phyloP scores from a whole-genome alignment of 73 alveolate species.

The Stentor coeruleus region DNA sequence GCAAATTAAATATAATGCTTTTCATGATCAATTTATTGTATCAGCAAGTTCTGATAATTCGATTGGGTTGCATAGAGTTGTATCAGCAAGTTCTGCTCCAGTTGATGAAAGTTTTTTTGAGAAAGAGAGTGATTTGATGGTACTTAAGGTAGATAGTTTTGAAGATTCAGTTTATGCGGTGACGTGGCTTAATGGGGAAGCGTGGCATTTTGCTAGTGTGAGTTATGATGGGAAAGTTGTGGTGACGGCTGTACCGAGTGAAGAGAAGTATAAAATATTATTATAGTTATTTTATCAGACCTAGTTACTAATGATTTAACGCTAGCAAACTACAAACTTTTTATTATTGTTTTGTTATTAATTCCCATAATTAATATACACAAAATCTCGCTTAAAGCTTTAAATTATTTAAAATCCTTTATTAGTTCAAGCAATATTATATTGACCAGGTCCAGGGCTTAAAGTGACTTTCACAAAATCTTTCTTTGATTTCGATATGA shows the following conservation, averaged over 20 bases:
- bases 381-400: too few relatives aligned
- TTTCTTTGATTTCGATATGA: neutral
- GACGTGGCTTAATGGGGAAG: neutral
- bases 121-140: neutral
- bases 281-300: constrained; percentile 11
- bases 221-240: constrained; percentile 36
- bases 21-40: constrained; percentile 54
- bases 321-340: too few relatives aligned
- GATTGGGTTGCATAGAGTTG: constrained; percentile 48
- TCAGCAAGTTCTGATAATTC: constrained; percentile 45
- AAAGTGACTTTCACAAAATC: neutral
- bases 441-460: neutral
- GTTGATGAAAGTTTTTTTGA: constrained; percentile 21
- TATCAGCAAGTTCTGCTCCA: constrained; percentile 51
- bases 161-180: neutral
- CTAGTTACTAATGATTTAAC: too few relatives aligned
- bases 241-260: constrained; percentile 23
- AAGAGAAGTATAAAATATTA: constrained; percentile 25
- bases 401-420: too few relatives aligned
- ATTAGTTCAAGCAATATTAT: too few relatives aligned
- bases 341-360: too few relatives aligned
- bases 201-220: constrained; percentile 26
- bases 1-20: constrained; percentile 47
- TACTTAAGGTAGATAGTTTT: neutral
- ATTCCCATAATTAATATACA: too few relatives aligned